A percentile compares a stretch with the other conserved stretches of the same genome.
Evolutionary conservation across 2,329 filamentous ascomycete genomes (phyloP).

Genomic region (Allantophomopsis cytisporea): DNA sequence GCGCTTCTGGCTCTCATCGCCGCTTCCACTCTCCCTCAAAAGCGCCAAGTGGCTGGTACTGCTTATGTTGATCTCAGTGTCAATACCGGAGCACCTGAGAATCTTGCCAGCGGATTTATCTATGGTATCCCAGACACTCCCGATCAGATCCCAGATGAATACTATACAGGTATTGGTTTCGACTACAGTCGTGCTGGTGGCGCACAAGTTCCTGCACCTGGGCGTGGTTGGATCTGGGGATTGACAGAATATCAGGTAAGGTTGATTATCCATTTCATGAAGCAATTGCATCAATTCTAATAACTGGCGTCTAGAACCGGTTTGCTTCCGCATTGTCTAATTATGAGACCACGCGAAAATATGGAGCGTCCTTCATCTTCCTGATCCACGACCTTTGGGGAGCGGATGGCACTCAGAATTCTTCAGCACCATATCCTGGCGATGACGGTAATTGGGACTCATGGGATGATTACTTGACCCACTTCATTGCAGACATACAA

Average conservation of each 20-base stretch:
- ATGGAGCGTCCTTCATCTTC: slow-evolving; percentile 29
- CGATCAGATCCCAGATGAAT: slow-evolving; percentile 23
- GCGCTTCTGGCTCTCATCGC: too few species aligned
- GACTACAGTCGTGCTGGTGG: slow-evolving; percentile 25
- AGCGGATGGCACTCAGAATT: slow-evolving; percentile 26
- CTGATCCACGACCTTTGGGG: slow-evolving; percentile 33
- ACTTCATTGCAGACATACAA: slow-evolving; percentile 22
- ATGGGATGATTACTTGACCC: slow-evolving; percentile 27
- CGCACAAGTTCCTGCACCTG: slow-evolving; percentile 21
- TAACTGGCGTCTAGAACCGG: slow-evolving; percentile 13
- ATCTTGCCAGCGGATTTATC: slow-evolving; percentile 26
- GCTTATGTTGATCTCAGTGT: slow-evolving; percentile 17
- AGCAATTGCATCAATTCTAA: neutral
- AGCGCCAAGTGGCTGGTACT: slow-evolving; percentile 7
- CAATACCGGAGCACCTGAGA: slow-evolving; percentile 18
- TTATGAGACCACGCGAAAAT: slow-evolving; percentile 26
- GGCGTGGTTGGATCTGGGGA: slow-evolving; percentile 25
- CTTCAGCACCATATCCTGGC: slow-evolving; percentile 26
- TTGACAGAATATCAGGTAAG: slow-evolving; percentile 16
- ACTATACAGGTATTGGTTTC: slow-evolving; percentile 25
- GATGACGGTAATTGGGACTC: slow-evolving; percentile 32
- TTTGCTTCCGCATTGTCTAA: slow-evolving; percentile 29
- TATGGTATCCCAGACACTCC: slow-evolving; percentile 26
- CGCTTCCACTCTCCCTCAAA: slow-evolving; percentile 3
- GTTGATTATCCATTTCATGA: neutral